A percentile compares a stretch with the other conserved stretches of the same genome.
These are phyloP conservation scores for Trichaptum fuscoviolaceum DNA, from an alignment of 768 basidiomycete species.

Conservation along the genomic window DNA sequence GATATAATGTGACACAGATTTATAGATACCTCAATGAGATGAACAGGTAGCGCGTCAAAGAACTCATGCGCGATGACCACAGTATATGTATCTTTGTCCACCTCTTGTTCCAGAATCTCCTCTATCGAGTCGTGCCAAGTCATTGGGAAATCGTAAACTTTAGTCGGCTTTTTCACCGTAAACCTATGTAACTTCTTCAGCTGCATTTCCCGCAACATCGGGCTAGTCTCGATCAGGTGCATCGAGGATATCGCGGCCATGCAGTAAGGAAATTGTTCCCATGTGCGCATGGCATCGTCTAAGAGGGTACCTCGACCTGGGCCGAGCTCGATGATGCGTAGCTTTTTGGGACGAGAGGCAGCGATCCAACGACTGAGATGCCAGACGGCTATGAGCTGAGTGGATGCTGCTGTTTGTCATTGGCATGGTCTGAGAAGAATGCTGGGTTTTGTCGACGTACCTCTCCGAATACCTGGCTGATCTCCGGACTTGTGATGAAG, in stretches of 20 bases:
- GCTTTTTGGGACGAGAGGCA: slow-evolving; percentile 38
- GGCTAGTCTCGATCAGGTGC: slow-evolving; percentile 79
- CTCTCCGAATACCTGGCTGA: slow-evolving; percentile 95
- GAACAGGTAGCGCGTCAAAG: slow-evolving; percentile 93
- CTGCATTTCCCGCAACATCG: slow-evolving; percentile 61
- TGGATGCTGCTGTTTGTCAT: slow-evolving; percentile 19
- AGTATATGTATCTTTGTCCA: slow-evolving; percentile 49
- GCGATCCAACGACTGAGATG: slow-evolving; percentile 68
- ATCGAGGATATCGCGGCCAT: slow-evolving; percentile 38
- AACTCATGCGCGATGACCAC: slow-evolving; percentile 95
- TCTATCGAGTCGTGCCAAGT: slow-evolving; percentile 74
- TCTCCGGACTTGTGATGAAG: slow-evolving; percentile 96
- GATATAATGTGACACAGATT: not conserved
- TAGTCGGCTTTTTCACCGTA: slow-evolving; percentile 14
- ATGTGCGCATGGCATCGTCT: slow-evolving; percentile 74
- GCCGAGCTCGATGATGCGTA: slow-evolving; percentile 86
- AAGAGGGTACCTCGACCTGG: slow-evolving; percentile 92
- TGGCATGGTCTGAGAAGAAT: not conserved
- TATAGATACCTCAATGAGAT: slow-evolving; percentile 69
- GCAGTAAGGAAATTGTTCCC: slow-evolving; percentile 34
- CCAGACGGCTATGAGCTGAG: slow-evolving; percentile 85
- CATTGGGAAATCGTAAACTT: slow-evolving; percentile 33
- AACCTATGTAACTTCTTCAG: slow-evolving; percentile 36
- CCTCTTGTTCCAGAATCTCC: slow-evolving; percentile 48
- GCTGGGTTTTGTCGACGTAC: slow-evolving; percentile 36